Evolutionary conservation across 2,329 filamentous ascomycete genomes (phyloP).

Genomic region (Cladophialophora yegresii): DNA sequence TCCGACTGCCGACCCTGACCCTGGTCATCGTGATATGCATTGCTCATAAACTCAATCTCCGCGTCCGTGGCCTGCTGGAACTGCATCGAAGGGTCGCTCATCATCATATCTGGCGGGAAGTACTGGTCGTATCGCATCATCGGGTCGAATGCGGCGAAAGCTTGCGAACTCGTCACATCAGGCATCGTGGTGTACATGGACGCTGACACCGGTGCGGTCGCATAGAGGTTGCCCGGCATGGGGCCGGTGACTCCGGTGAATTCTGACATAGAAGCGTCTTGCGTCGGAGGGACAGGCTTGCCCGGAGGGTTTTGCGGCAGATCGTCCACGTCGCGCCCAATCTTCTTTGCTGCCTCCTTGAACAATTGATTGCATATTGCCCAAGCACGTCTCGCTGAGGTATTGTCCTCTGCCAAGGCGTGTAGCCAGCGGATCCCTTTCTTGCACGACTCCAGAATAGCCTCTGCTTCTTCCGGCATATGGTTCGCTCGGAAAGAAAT

Average conservation of each 20-base stretch:
- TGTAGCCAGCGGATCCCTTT: slow-evolving; percentile 50
- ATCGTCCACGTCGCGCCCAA: slow-evolving; percentile 40
- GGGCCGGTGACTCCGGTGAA: slow-evolving; percentile 8
- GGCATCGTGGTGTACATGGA: slow-evolving; percentile 24
- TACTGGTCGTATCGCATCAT: slow-evolving; percentile 37
- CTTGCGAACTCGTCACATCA: slow-evolving; percentile 20
- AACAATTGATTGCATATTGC: slow-evolving; percentile 45
- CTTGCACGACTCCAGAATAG: slow-evolving; percentile 44
- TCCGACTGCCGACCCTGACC: slow-evolving; percentile 17
- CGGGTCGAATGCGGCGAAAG: slow-evolving; percentile 30
- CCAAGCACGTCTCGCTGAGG: slow-evolving; percentile 48
- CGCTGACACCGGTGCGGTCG: slow-evolving; percentile 9
- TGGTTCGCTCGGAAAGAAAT: slow-evolving; percentile 50
- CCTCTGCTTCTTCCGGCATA: slow-evolving; percentile 45
- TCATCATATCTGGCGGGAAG: slow-evolving; percentile 23
- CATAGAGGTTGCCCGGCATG: slow-evolving; percentile 9
- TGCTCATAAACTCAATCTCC: slow-evolving; percentile 37
- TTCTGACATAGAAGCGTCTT: slow-evolving; percentile 21
- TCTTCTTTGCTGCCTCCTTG: slow-evolving; percentile 40
- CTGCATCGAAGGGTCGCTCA: slow-evolving; percentile 18
- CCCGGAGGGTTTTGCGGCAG: slow-evolving; percentile 36
- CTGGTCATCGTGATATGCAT: slow-evolving; percentile 31
- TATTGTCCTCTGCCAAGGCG: slow-evolving; percentile 43
- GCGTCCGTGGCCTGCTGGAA: slow-evolving; percentile 26
- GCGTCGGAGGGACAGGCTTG: slow-evolving; percentile 12